Base-by-base conservation (phyloP, 2,329 filamentous ascomycete species). In the Aureobasidium sp. region DNA sequence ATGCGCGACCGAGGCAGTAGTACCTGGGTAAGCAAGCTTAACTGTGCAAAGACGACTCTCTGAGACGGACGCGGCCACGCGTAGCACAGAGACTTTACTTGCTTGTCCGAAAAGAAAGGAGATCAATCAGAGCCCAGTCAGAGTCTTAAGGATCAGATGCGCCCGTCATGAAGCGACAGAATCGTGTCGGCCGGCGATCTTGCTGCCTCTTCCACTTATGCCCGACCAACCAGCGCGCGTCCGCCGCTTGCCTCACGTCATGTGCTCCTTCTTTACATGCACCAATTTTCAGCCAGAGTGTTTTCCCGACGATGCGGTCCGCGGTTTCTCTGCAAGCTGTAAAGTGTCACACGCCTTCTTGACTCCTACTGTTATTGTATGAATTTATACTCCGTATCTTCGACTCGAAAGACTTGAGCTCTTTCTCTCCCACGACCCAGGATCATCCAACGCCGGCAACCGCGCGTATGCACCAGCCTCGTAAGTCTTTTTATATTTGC, bases 81-180 rank as follows among this genome's bases (percentile, higher is more conserved):
- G 51, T 55, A 55, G 51, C 27, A 55, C 51, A 55, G 37, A 42
- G 25, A 31, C 49, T 34, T 34, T 34, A 34, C 9, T 34, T 34
- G 31, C 31, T 53, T 36, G 49, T 37, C 49, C 49, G 27, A 9
- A 39, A n/a, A 39, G 49, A 27, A 36, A 31, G 22, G 53, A 57
- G 53, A 56, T 44, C 27, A 34, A 27, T 12, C 42, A 58, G n/a
- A 58, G 29, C 48, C 55, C 39, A 34, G n/a, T n/a, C 42, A 58
- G n/a, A 58, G 29, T 58, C 55, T 58, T 58, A 58, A 60, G 27
- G 36, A 49, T 25, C 44, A 49, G 45, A 60, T 60, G 44, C 45
- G 57, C 44, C 57, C 57, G 57, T 60, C 57, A 60, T 51, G 27
- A 49, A 60, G 44, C 44, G 57, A 49, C 45, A 41, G 34, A 41